Base-by-base conservation (phyloP, 495 filamentous ascomycete genomes). In the Talaromyces nanjingensis region DNA sequence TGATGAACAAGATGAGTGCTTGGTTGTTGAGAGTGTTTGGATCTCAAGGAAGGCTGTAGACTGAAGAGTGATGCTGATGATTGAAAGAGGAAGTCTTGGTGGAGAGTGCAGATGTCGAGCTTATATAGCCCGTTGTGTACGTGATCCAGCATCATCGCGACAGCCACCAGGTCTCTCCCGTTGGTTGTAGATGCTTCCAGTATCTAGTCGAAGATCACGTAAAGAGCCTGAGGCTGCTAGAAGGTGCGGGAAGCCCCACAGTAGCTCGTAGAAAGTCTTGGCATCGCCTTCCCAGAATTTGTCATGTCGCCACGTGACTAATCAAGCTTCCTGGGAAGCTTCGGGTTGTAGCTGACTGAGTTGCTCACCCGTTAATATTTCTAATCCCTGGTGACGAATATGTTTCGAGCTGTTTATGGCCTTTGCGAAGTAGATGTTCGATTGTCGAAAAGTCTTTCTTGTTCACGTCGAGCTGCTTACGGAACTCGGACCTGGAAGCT, bases 391-490 rank as follows among this genome's bases (percentile, higher is more conserved):
- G 87, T 6, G 87, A 84, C 18, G 88, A 85, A 75, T 96, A 98
- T 62, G 87, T 84, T 60, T 97, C 92, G 25, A 98, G 76, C 74
- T 98, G 92, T 60, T 90, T 84, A 33, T 85, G 81, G 45, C 94
- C 94, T 71, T 90, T 93, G 54, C 93, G 84, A 33, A 98, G 71
- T 4, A 97, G 78, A 76, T 90, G 96, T 74, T 98, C 94, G 64
- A 98, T 87, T 2, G 92, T 84, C 52, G 76, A 76, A 74, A 98
- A 98, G 71, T 98, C 92, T 71, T 90, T 93, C 76, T 91, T 97
- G 74, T 88, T 87, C 39, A 97, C 70, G 22, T 71, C 70, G 2
- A 86, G 69, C 68, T 91, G 79, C 68, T 89, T 88, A 54, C 86
- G 76, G 67, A 98, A 98, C 67, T 97, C 91, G 39, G 74, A 74